phyloP scores from a whole-genome alignment of 441 rosid genomes.

The Gossypium laxum region DNA sequence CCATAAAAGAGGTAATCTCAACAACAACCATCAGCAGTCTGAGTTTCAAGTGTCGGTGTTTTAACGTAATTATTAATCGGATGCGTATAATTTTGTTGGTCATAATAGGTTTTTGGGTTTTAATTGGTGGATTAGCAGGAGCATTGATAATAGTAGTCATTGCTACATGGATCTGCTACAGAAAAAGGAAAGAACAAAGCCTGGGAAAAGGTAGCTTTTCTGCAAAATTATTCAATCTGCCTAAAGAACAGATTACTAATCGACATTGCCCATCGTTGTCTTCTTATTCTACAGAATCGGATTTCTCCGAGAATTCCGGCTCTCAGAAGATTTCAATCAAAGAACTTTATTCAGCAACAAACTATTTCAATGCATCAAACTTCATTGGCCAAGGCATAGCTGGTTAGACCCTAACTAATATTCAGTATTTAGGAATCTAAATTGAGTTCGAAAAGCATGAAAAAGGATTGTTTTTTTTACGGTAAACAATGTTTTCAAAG shows the following conservation, averaged over 20 bases:
- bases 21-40: not conserved
- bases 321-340: constrained; percentile 29
- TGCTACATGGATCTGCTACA: constrained; percentile 23
- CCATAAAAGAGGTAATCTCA: constrained; percentile 16
- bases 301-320: constrained; percentile 17
- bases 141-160: constrained; percentile 19
- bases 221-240: not conserved
- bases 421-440: not conserved
- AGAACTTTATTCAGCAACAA: constrained; percentile 41
- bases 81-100: constrained; percentile 2
- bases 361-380: constrained; percentile 36
- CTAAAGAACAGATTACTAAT: not conserved
- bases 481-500: too few species aligned
- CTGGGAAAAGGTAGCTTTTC: constrained; percentile 21
- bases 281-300: constrained; percentile 15
- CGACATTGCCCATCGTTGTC: not conserved
- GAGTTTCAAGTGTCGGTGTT: not conserved
- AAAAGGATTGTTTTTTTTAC: not conserved
- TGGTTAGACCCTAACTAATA: constrained; percentile 26
- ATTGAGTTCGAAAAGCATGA: not conserved
- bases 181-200: constrained; percentile 7
- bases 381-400: constrained; percentile 56
- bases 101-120: constrained; percentile 24
- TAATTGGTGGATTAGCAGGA: constrained; percentile 25
- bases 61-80: not conserved